These are phyloP conservation scores for Beta corolliflora DNA, from an alignment of 179 eudicot species.

Conservation along the genomic window DNA sequence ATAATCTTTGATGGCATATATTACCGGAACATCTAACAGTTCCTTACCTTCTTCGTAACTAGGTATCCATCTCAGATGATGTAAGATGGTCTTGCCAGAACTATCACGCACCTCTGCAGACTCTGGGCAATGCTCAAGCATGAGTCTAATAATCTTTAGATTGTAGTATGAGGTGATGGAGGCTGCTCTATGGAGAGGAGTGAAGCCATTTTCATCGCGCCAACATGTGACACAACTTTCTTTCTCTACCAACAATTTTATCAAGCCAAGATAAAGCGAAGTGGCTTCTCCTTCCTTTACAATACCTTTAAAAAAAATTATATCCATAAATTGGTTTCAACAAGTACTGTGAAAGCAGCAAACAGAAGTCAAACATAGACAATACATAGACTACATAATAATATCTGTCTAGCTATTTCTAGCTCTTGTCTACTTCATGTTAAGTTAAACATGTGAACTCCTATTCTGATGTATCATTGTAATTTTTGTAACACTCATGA, in stretches of 20 bases:
- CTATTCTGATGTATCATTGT: no score
- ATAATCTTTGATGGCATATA: neutral
- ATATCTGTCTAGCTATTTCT: no score
- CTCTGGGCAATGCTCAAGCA: conserved; percentile 6
- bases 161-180: neutral
- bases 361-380: no score
- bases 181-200: neutral
- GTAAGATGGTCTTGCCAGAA: conserved; percentile 9
- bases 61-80: neutral
- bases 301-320: no score
- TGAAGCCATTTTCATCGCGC: conserved; percentile 15
- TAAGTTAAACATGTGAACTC: no score
- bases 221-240: conserved; percentile 5
- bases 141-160: neutral
- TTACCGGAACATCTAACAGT: neutral
- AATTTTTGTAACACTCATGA: no score
- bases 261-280: neutral
- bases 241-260: conserved; percentile 2
- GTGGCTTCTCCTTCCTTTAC: no score
- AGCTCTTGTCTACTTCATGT: no score
- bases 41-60: neutral
- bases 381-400: no score
- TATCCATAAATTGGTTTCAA: no score
- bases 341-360: no score
- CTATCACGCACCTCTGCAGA: conserved; percentile 6